These are phyloP conservation scores for Peronosclerospora sorghi DNA, from an alignment of 352 stramenopile species.

Conservation along the genomic window DNA sequence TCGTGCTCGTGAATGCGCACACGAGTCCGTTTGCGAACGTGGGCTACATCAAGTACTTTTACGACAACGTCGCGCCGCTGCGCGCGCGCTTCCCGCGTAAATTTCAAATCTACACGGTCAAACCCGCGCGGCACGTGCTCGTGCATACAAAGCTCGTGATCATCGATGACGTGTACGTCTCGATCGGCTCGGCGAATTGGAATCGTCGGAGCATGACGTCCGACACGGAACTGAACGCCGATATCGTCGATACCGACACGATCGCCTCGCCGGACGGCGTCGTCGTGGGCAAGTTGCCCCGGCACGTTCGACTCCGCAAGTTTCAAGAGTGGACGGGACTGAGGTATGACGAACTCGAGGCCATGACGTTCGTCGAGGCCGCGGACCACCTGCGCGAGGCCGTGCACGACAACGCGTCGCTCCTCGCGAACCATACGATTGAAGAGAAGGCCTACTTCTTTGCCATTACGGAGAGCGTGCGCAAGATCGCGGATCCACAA, in stretches of 20 bases:
- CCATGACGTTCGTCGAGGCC: conserved; percentile 39
- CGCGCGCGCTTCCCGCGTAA: conserved; percentile 19
- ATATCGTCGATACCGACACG: conserved; percentile 33
- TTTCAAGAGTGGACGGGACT: conserved; percentile 44
- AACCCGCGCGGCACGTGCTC: conserved; percentile 26
- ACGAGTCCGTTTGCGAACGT: neutral
- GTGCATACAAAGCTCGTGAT: conserved; percentile 46
- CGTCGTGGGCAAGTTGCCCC: conserved; percentile 25
- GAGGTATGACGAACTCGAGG: conserved; percentile 28
- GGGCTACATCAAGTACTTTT: conserved; percentile 20
- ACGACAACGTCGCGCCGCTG: conserved; percentile 39
- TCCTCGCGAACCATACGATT: conserved; percentile 13
- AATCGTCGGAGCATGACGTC: conserved; percentile 36
- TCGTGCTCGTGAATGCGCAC: conserved; percentile 23
- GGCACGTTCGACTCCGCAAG: conserved; percentile 43
- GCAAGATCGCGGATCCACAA: conserved; percentile 12
- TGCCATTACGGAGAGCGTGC: conserved; percentile 6
- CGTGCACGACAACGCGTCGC: conserved; percentile 10
- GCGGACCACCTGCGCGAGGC: conserved; percentile 11
- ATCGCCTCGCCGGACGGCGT: conserved; percentile 21
- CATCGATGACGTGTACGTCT: conserved; percentile 58
- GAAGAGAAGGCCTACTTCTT: conserved; percentile 12
- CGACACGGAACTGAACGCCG: conserved; percentile 46
- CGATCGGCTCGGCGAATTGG: conserved; percentile 51
- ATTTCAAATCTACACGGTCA: conserved; percentile 33